These are phyloP conservation scores for Xylaria sp. DNA, from an alignment of 2,329 filamentous ascomycete species.

Conservation along the genomic window DNA sequence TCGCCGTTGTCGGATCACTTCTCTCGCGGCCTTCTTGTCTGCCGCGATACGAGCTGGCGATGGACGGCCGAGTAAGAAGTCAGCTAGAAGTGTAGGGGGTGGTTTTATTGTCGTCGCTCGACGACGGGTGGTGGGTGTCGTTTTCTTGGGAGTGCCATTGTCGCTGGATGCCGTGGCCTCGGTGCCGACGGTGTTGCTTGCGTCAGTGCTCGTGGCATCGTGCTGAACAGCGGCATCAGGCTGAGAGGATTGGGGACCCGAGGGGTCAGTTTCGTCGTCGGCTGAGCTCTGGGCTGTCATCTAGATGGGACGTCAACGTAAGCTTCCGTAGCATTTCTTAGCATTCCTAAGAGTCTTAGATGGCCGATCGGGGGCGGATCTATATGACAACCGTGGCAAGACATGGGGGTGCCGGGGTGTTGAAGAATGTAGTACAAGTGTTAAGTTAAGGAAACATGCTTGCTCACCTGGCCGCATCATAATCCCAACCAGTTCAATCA, in stretches of 20 bases:
- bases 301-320: conserved; percentile 34
- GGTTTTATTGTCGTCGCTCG: conserved; percentile 45
- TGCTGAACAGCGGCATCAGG: conserved; percentile 35
- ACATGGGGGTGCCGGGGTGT: neutral
- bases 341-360: conserved; percentile 38
- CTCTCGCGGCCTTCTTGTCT: conserved; percentile 52
- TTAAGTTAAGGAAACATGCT: neutral
- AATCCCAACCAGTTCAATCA: conserved; percentile 9
- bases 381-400: conserved; percentile 25
- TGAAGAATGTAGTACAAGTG: neutral
- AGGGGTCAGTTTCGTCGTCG: conserved; percentile 46
- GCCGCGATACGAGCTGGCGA: conserved; percentile 65
- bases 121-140: conserved; percentile 41
- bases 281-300: conserved; percentile 47
- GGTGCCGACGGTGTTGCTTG: conserved; percentile 30
- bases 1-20: conserved; percentile 57
- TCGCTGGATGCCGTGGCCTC: conserved; percentile 36
- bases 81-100: conserved; percentile 46
- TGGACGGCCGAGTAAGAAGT: conserved; percentile 49
- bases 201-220: conserved; percentile 34
- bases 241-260: conserved; percentile 43
- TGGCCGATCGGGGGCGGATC: conserved; percentile 29
- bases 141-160: conserved; percentile 40
- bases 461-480: conserved; percentile 37
- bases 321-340: conserved; percentile 42